A percentile compares a stretch with the other conserved stretches of the same genome.
phyloP scores from a whole-genome alignment of 2,329 filamentous ascomycete genomes.

The Colletotrichum tamarilloi region DNA sequence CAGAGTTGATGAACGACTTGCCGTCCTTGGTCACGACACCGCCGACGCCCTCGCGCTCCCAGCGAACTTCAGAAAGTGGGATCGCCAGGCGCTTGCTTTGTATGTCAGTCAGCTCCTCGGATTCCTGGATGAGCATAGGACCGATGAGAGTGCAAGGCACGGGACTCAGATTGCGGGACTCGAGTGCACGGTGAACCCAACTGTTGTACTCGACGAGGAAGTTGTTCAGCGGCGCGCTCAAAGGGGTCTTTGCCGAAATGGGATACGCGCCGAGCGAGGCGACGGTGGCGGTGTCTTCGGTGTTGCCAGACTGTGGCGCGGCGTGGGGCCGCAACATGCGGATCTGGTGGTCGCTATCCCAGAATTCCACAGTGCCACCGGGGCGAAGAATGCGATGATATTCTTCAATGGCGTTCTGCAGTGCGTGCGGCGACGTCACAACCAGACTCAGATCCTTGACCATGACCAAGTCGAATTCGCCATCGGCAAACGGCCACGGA shows the following conservation, averaged over 20 bases:
- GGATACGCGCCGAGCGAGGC: slow-evolving; percentile 82
- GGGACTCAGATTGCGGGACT: slow-evolving; percentile 74
- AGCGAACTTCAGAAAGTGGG: slow-evolving; percentile 84
- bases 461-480: slow-evolving; percentile 89
- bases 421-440: slow-evolving; percentile 67
- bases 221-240: slow-evolving; percentile 82
- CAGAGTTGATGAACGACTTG: slow-evolving; percentile 68
- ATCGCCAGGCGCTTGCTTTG: slow-evolving; percentile 85
- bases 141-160: slow-evolving; percentile 84
- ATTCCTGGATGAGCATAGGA: slow-evolving; percentile 83
- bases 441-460: slow-evolving; percentile 83
- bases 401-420: slow-evolving; percentile 71
- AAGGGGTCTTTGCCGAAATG: slow-evolving; percentile 84
- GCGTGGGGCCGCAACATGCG: slow-evolving; percentile 86
- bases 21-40: slow-evolving; percentile 70
- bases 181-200: slow-evolving; percentile 83
- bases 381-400: slow-evolving; percentile 80
- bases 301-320: slow-evolving; percentile 56
- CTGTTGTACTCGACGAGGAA: slow-evolving; percentile 86
- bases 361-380: slow-evolving; percentile 85
- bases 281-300: slow-evolving; percentile 54
- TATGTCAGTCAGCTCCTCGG: slow-evolving; percentile 75
- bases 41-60: slow-evolving; percentile 82
- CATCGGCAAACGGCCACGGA: slow-evolving; percentile 82
- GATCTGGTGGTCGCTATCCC: slow-evolving; percentile 88